Base-by-base conservation (phyloP, 306 rosid species). In the Arachis stenosperma region DNA sequence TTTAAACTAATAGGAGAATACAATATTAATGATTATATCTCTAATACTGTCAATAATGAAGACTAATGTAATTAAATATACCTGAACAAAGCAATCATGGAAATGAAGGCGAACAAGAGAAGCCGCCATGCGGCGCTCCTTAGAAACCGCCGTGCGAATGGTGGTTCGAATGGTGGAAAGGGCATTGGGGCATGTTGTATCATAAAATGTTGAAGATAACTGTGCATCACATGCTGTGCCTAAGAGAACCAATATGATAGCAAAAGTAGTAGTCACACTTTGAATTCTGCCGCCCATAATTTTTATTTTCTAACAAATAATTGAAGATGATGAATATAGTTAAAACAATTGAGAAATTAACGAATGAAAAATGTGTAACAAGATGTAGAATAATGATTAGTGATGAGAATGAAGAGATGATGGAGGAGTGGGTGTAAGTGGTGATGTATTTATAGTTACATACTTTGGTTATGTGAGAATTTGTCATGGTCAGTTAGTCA, bases 21-120 rank as follows among this genome's bases (percentile, higher is more conserved):
- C 13, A 0, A 3, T 0, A 47, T 47, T 47, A 10, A 47, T 13
- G 1, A 22, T 22, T 22, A 22, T 22, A 22, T 22, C 27, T 22
- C 27, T 22, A 22, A 22, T 1, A 22, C 0, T 1, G 1, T 22
- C 12, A 47, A 47, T 33, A 33, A 33, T 1, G 37, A 33, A 33
- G 17, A 33, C 2, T 33, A 33, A 33, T 33, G 37, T 33, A 33
- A 33, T 4, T 33, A 33, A 33, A 4, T 33, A 0, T 68, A 72
- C 85, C 75, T 81, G 85, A 5, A 83, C 83, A 54, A 83, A 83
- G 14, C 86, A 79, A 2, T 74, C 83, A n/a, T 79, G 83, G 58
- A 74, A 89, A 41, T 79, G 83, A 43, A 79, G 83, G 6, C 75
- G 83, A 51, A 82, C 75, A 61, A 78, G 83, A 70, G 86, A 82